These are phyloP conservation scores for Agapanthus africanus DNA, from an alignment of 106 monocot genomes.

Conservation along the genomic window DNA sequence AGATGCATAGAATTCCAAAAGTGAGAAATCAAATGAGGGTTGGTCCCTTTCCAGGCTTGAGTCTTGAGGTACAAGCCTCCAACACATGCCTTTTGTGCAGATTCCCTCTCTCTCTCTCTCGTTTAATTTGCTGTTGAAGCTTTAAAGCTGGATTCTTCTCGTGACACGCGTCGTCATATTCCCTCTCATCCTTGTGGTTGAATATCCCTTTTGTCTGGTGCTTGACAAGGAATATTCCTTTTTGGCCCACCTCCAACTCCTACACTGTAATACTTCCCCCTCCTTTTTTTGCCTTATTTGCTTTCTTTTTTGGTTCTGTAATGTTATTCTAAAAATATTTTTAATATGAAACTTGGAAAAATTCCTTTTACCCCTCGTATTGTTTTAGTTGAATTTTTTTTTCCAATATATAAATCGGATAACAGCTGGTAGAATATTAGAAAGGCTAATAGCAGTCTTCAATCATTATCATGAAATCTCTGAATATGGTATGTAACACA, in stretches of 20 bases:
- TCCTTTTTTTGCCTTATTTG: too few relatives aligned
- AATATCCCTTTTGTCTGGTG: slow-evolving; percentile 93
- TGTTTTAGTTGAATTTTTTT: too few relatives aligned
- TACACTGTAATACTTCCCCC: too few relatives aligned
- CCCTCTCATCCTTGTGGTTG: slow-evolving; percentile 28
- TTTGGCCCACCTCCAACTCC: neutral
- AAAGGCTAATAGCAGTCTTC: too few relatives aligned
- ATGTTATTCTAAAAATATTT: too few relatives aligned
- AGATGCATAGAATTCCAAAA: slow-evolving; percentile 45
- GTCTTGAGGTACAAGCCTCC: slow-evolving; percentile 87
- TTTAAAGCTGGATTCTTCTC: slow-evolving; percentile 11
- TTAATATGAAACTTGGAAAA: too few relatives aligned
- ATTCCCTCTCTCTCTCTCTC: slow-evolving; percentile 27
- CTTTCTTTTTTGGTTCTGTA: too few relatives aligned
- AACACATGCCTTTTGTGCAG: slow-evolving; percentile 56
- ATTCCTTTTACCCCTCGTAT: too few relatives aligned
- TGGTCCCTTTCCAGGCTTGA: slow-evolving; percentile 59
- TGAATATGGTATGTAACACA: too few relatives aligned
- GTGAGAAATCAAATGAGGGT: slow-evolving; percentile 56
- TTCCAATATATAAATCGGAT: too few relatives aligned
- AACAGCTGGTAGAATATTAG: too few relatives aligned
- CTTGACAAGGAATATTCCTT: slow-evolving; percentile 6
- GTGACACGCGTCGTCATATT: slow-evolving; percentile 34
- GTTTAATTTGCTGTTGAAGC: neutral
- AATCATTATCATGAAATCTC: too few relatives aligned